Evolutionary conservation across 805 yeast species (phyloP).

Genomic region (Candida ponderosae): DNA sequence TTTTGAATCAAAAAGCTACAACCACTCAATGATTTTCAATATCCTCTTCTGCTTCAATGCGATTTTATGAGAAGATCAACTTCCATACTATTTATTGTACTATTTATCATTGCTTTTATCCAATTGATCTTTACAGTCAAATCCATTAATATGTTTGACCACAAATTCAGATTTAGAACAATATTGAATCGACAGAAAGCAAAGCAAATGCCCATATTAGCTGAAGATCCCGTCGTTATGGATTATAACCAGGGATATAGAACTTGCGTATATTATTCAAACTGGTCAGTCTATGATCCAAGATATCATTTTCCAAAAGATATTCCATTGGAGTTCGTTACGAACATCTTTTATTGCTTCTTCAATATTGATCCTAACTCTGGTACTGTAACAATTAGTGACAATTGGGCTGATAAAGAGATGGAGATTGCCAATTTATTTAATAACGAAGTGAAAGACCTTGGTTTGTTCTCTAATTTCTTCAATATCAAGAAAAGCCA

Average conservation of each 20-base stretch:
- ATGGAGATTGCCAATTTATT: slow-evolving; percentile 16
- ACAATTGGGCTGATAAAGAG: slow-evolving; percentile 58
- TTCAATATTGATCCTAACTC: slow-evolving; percentile 44
- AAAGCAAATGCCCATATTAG: no score
- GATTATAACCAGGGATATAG: slow-evolving; percentile 7
- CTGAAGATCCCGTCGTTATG: background rate
- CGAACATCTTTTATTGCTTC: slow-evolving; percentile 78
- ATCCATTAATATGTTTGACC: no score
- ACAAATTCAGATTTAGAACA: no score
- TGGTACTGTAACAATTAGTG: slow-evolving; percentile 50
- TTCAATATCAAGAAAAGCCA: slow-evolving; percentile 34
- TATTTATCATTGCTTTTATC: no score
- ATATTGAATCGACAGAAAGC: no score
- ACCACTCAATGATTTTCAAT: no score
- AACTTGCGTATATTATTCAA: slow-evolving; percentile 38
- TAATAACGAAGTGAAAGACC: slow-evolving; percentile 11
- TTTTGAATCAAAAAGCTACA: no score
- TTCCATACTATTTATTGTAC: no score
- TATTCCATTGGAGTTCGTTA: slow-evolving; percentile 46
- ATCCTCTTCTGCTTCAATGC: no score
- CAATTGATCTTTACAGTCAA: no score
- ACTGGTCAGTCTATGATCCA: slow-evolving; percentile 60
- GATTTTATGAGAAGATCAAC: no score
- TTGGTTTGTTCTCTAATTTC: slow-evolving; percentile 45
- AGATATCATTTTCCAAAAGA: slow-evolving; percentile 52